Evolutionary conservation across 352 stramenopile species (phyloP), one percentile per base, ranked within the genome.

Genomic region (Pythium monospermum): DNA sequence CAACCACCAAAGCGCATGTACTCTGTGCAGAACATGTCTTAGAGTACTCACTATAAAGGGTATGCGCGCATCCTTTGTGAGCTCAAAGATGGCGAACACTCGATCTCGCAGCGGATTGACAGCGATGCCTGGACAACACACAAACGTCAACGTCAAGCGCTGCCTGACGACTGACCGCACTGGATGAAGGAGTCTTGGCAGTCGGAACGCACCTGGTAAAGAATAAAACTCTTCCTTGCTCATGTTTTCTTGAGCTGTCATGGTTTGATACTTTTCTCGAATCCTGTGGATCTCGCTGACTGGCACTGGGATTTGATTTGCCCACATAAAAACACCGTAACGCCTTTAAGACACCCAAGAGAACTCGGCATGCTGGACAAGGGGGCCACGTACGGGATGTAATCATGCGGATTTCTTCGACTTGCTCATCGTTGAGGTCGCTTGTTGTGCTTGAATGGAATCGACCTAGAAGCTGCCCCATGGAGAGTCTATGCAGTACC

Each of bases 361-460:
- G n/a, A n/a, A n/a, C n/a, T n/a, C n/a, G n/a, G n/a, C n/a, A n/a
- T n/a, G n/a, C n/a, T n/a, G n/a, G n/a, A n/a, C n/a, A n/a, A n/a
- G n/a, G n/a, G n/a, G n/a, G n/a, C n/a, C 12, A 62, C 67, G 18
- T 51, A 86, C 75, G 50, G 25, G 72, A 68, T 5, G 73, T 84
- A 54, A 78, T 63, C 75, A 86, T 84, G 45, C 59, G 64, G 36
- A 81, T 69, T 39, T 83, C 75, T 39, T 87, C 71, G 18, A 83
- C 53, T 57, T 75, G 64, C 35, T 87, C 76, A 11, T 83, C 71
- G 38, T 49, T 75, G 19, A 87, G 33, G 38, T 87, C 76, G 40
- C 66, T 54, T 7, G 11, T 43, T 6, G 59, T 50, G 33, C 31
- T 21, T 12, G 40, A 21, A 35, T 22, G 18, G 11, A 57, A 15